These are phyloP conservation scores for Breynia disticha DNA, from an alignment of 441 rosid genomes.

Conservation along the genomic window DNA sequence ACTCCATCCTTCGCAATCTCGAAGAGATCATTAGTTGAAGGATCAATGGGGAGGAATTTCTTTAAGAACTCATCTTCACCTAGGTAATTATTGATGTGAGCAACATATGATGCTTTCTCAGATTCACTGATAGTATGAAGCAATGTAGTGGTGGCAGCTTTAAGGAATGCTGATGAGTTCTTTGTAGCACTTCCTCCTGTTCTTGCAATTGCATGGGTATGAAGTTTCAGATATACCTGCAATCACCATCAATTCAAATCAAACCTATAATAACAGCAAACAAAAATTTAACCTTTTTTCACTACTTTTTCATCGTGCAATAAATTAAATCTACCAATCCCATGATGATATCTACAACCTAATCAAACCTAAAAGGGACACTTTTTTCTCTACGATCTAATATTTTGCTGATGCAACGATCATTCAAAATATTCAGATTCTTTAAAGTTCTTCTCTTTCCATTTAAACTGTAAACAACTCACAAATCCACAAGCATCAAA, in stretches of 20 bases:
- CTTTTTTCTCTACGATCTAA: too few species aligned
- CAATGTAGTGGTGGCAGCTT: constrained; percentile 85
- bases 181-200: constrained; percentile 61
- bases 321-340: too few species aligned
- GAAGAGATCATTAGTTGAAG: constrained; percentile 75
- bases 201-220: constrained; percentile 69
- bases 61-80: constrained; percentile 68
- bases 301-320: too few species aligned
- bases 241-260: constrained; percentile 9
- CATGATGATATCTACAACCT: too few species aligned
- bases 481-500: too few species aligned
- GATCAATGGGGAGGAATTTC: constrained; percentile 67
- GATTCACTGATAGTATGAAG: constrained; percentile 85
- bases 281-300: not conserved
- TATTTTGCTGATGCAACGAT: too few species aligned
- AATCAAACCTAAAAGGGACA: too few species aligned
- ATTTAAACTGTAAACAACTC: too few species aligned
- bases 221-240: constrained; percentile 78
- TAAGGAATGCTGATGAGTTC: constrained; percentile 82
- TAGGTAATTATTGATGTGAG: constrained; percentile 83
- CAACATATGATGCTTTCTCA: constrained; percentile 81
- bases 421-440: too few species aligned
- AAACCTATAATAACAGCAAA: not conserved
- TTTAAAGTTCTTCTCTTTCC: too few species aligned
- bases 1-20: constrained; percentile 91